phyloP scores from a whole-genome alignment of 495 filamentous ascomycete species.

The Aspergillus sclerotioniger region DNA sequence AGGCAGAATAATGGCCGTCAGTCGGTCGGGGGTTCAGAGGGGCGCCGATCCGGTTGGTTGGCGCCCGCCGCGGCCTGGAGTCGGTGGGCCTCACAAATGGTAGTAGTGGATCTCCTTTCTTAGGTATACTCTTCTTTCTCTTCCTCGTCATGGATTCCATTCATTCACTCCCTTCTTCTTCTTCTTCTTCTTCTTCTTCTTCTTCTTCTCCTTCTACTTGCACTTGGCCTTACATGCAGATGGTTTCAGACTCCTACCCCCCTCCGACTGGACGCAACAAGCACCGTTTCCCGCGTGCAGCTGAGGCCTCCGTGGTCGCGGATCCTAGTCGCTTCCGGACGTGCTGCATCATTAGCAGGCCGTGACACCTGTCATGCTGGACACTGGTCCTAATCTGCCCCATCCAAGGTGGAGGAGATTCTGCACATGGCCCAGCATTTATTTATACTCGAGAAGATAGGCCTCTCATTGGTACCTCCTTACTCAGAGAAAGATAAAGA shows the following conservation, averaged over 20 bases:
- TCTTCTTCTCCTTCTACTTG: neutral
- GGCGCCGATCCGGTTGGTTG: slow-evolving; percentile 15
- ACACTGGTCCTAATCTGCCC: no score
- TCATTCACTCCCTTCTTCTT: no score
- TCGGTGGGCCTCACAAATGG: neutral
- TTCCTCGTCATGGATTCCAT: no score
- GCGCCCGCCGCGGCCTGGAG: neutral
- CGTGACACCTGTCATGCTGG: neutral
- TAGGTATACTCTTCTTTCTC: neutral
- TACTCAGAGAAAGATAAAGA: no score
- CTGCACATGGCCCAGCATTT: neutral
- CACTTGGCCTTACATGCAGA: no score
- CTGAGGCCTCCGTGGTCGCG: neutral
- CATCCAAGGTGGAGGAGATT: no score
- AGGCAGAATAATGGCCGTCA: neutral
- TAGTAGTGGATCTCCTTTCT: neutral
- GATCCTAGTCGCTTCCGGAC: neutral
- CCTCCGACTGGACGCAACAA: neutral
- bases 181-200: neutral
- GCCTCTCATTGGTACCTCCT: no score
- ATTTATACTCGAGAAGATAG: no score
- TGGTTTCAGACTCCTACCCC: neutral
- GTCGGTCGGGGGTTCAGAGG: slow-evolving; percentile 8
- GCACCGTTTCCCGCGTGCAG: neutral
- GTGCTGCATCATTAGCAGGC: neutral